Evolutionary conservation across 805 yeast species (phyloP).

Genomic region (Saccharomyces paradoxus): DNA sequence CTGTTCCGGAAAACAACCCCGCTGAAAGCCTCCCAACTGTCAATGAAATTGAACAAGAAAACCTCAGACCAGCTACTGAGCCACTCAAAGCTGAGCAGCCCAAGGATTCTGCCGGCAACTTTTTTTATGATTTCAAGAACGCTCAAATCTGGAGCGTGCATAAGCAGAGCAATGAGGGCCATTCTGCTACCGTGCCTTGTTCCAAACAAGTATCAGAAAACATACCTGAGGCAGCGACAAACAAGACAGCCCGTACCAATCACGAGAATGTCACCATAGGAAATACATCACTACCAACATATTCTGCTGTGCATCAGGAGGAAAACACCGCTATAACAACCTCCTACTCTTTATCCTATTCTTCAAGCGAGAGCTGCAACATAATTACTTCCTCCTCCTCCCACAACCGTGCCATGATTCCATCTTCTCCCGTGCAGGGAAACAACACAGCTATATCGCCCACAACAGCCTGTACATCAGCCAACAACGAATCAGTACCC

Average conservation of each 20-base stretch:
- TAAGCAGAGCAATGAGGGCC: background rate
- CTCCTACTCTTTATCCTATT: background rate
- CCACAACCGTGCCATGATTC: background rate
- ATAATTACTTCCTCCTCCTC: background rate
- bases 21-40: background rate
- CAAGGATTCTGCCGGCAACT: background rate
- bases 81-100: background rate
- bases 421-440: background rate
- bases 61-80: background rate
- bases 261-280: background rate
- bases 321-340: background rate
- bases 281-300: background rate
- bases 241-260: background rate
- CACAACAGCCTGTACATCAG: background rate
- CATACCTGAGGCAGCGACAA: background rate
- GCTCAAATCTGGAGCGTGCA: background rate
- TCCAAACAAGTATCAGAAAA: background rate
- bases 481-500: background rate
- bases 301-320: background rate
- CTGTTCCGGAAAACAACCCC: background rate
- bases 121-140: background rate
- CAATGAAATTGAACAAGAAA: background rate
- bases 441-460: background rate
- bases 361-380: background rate
- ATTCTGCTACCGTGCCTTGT: background rate